Conservation (phyloP, 805 yeast genomes). For the Candida insectorum region DNA sequence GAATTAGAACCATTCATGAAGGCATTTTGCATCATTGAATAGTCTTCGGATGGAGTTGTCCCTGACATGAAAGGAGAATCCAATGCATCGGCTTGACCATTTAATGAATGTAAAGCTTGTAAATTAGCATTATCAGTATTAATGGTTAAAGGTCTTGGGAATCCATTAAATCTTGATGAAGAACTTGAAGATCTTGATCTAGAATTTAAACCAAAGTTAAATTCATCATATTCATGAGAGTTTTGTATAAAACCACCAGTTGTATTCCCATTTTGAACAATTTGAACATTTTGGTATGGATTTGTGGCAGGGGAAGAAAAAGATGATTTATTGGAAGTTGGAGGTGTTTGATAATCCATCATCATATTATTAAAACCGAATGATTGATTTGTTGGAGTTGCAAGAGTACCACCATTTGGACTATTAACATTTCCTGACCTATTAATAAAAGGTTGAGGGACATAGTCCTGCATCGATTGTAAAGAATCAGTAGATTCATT, state of each 20-base stretch:
- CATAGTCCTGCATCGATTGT: conserved; percentile 43
- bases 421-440: conserved; percentile 20
- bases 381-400: conserved; percentile 13
- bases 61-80: conserved; percentile 44
- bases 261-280: conserved; percentile 4
- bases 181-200: conserved; percentile 20
- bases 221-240: conserved; percentile 30
- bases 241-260: conserved; percentile 1
- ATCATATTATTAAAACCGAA: conserved; percentile 32
- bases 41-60: conserved; percentile 34
- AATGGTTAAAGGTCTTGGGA: conserved; percentile 35
- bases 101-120: conserved; percentile 21
- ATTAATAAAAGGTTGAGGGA: conserved; percentile 37
- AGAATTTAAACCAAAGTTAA: conserved; percentile 15
- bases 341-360: conserved; percentile 42
- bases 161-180: conserved; percentile 18
- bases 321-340: conserved; percentile 31
- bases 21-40: conserved; percentile 21
- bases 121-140: conserved; percentile 33
- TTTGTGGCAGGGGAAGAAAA: conserved; percentile 15
- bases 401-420: conserved; percentile 1
- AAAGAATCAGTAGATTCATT: conserved; percentile 36
- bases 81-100: conserved; percentile 21
- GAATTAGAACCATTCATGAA: conserved; percentile 4
- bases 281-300: conserved; percentile 6